Conservation (phyloP, 2,329 filamentous ascomycete genomes). For the Penicillium sp. region DNA sequence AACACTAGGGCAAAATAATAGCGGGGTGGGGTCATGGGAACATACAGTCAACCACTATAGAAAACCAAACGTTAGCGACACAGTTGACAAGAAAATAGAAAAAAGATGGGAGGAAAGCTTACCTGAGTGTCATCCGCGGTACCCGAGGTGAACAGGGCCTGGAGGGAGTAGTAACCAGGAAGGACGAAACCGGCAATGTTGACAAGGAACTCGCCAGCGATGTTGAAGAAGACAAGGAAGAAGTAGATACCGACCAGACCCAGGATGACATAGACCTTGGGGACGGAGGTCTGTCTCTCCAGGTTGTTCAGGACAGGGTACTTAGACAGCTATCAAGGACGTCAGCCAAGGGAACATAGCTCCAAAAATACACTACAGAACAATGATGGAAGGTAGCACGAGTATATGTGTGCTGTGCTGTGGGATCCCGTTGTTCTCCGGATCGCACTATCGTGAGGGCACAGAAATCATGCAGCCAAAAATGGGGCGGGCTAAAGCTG, state of each 20-base stretch:
- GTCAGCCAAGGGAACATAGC: slow-evolving; percentile 5
- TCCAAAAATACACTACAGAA: neutral
- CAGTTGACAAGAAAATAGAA: neutral
- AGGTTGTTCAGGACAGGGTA: slow-evolving; percentile 68
- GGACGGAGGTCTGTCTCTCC: slow-evolving; percentile 67
- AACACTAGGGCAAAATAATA: neutral
- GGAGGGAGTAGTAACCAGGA: slow-evolving; percentile 66
- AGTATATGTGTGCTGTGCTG: neutral
- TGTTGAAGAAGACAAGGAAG: slow-evolving; percentile 73
- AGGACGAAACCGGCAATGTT: slow-evolving; percentile 67
- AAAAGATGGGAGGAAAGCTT: slow-evolving; percentile 25
- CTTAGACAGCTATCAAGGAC: slow-evolving; percentile 59
- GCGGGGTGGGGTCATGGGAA: slow-evolving; percentile 23
- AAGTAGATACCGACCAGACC: slow-evolving; percentile 66
- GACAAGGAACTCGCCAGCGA: slow-evolving; percentile 67
- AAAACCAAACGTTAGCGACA: slow-evolving; percentile 19
- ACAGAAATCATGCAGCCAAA: slow-evolving; percentile 7
- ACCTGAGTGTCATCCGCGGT: slow-evolving; percentile 68
- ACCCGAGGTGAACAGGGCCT: slow-evolving; percentile 61
- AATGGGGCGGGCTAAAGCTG: slow-evolving; percentile 17
- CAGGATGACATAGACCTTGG: slow-evolving; percentile 68
- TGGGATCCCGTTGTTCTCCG: neutral
- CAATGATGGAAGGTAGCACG: neutral
- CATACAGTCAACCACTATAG: slow-evolving; percentile 61
- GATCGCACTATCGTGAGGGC: slow-evolving; percentile 4